Evolutionary conservation across 257 asterid genomes (phyloP), one percentile per base, ranked within the genome.

Genomic region (Gardenia jasminoides): DNA sequence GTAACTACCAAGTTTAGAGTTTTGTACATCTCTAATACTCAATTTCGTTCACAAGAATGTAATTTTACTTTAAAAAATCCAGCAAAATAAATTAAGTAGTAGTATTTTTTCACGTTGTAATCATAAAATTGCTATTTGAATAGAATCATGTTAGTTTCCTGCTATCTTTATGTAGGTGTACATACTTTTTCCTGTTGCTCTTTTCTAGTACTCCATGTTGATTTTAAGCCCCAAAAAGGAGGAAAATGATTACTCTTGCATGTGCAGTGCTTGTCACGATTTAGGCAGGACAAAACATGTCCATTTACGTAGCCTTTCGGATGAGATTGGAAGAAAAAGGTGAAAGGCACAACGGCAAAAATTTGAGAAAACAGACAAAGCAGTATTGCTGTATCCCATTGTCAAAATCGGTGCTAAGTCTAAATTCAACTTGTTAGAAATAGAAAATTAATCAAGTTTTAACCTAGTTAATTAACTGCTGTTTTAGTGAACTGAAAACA

Each of bases 181-280:
- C 26, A 56, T 19, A 56, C 26, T 56, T 19, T 19, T 26, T 56
- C 2, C 62, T 19, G 22, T 4, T 56, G 7, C n/a, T 56, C 62
- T 56, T 56, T 56, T 56, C n/a, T 22, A 20, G 17, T 28, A 26
- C 30, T n/a, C n/a, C n/a, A n/a, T n/a, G 20, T 26, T 26, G 5
- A 10, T 9, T 64, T 64, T 64, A 2, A 3, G 9, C 54, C 24
- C 1, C 15, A 15, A 22, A 70, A 24, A 70, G 20, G 2, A 10
- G 58, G 8, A 70, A 41, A 39, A 70, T 70, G 74, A 70, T 41
- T 70, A 26, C 56, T 10, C 30, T 22, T 70, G 52, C 74, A 70
- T 70, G 74, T 70, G 74, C 54, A 43, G 24, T 70, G 74, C 58
- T 41, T 39, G 74, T 41, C 56, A 43, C 74, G 7, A 22, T 39